phyloP scores from a whole-genome alignment of 441 rosid species.

The Daphne laureola region DNA sequence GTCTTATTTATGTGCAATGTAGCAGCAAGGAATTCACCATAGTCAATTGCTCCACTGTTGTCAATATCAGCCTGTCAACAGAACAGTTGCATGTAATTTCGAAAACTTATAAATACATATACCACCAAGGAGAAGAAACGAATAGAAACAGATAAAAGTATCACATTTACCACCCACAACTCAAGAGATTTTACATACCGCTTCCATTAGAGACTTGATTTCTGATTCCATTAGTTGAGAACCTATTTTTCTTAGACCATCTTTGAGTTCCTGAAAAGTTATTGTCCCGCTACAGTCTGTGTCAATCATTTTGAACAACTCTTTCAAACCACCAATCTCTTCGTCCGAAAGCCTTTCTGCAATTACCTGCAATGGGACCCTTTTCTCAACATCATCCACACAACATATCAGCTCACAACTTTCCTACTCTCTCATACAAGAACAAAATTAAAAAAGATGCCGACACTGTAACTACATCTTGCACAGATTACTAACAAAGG shows the following conservation, averaged over 20 bases:
- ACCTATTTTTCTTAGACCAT: constrained; percentile 63
- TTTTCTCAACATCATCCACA: not conserved
- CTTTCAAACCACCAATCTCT: constrained; percentile 84
- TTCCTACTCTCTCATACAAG: no score
- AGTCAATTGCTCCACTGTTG: constrained; percentile 83
- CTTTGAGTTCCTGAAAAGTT: constrained; percentile 77
- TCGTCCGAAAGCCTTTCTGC: constrained; percentile 92
- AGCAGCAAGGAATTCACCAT: constrained; percentile 85
- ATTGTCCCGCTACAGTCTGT: constrained; percentile 82
- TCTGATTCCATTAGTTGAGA: constrained; percentile 80
- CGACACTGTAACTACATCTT: no score
- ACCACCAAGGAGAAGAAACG: no score
- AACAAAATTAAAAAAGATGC: no score
- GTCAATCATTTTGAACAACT: constrained; percentile 79
- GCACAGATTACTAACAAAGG: not conserved
- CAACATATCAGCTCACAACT: not conserved
- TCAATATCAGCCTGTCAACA: constrained; percentile 76
- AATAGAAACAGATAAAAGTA: not conserved
- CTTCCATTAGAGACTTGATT: constrained; percentile 75
- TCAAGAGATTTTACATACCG: constrained; percentile 30
- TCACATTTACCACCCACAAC: not conserved
- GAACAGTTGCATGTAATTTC: not conserved
- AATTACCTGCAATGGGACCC: constrained; percentile 45
- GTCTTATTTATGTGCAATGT: constrained; percentile 76
- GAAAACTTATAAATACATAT: no score